Conservation (phyloP, 2,329 filamentous ascomycete genomes). For the Apiospora pterosperma region DNA sequence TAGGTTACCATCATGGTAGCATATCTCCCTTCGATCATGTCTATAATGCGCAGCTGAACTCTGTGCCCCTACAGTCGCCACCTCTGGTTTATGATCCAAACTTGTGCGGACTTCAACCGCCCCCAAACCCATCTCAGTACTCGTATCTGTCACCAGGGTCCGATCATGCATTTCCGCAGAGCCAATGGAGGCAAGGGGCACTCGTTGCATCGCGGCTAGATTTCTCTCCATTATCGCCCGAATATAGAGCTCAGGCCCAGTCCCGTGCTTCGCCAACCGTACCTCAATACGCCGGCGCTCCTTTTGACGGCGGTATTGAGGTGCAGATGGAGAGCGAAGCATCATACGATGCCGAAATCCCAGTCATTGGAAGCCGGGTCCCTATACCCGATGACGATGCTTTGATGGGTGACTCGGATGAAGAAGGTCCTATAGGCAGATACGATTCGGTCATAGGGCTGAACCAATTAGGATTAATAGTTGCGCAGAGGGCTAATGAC, state of each 20-base stretch:
- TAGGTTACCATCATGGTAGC: conserved; percentile 30
- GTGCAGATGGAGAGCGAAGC: background rate
- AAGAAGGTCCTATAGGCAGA: conserved; percentile 45
- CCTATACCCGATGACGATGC: conserved; percentile 53
- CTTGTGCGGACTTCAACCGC: conserved; percentile 16
- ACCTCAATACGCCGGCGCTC: conserved; percentile 11
- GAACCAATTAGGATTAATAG: conserved; percentile 37
- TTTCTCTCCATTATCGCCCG: conserved; percentile 20
- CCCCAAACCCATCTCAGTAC: conserved; percentile 18
- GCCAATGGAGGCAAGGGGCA: conserved; percentile 19
- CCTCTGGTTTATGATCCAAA: conserved; percentile 20
- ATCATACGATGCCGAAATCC: background rate
- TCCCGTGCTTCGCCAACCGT: conserved; percentile 10
- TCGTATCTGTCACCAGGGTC: conserved; percentile 28
- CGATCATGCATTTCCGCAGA: conserved; percentile 22
- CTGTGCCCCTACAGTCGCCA: conserved; percentile 14
- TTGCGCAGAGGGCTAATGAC: conserved; percentile 32
- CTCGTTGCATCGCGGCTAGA: conserved; percentile 11
- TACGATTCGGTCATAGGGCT: conserved; percentile 33
- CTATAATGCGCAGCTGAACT: background rate
- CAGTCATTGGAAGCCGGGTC: background rate
- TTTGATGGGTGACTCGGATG: conserved; percentile 59
- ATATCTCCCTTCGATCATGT: conserved; percentile 24
- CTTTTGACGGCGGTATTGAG: conserved; percentile 1
- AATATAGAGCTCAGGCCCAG: background rate